phyloP scores from a whole-genome alignment of 768 basidiomycete species.

The Tephrocybe sp. region DNA sequence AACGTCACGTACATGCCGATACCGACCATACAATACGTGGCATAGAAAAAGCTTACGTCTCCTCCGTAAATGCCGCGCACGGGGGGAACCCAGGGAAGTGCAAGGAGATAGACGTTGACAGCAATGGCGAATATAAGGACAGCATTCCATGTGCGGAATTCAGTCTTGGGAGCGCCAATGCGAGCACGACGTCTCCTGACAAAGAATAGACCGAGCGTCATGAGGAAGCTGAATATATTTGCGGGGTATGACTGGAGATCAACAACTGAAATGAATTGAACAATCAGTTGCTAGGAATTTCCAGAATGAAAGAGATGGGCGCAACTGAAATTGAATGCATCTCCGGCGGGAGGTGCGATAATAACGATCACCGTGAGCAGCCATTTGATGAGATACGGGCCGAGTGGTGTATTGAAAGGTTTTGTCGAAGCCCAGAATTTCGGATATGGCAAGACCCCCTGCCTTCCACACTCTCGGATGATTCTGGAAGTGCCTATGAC shows the following conservation, averaged over 20 bases:
- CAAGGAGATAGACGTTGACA: slow-evolving; percentile 40
- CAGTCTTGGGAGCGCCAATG: slow-evolving; percentile 31
- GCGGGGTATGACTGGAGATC: slow-evolving; percentile 39
- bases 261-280: slow-evolving; percentile 23
- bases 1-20: slow-evolving; percentile 30
- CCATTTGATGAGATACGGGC: slow-evolving; percentile 46
- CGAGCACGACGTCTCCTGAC: slow-evolving; percentile 31
- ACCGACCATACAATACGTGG: slow-evolving; percentile 40
- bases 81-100: slow-evolving; percentile 43
- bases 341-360: slow-evolving; percentile 41
- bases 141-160: slow-evolving; percentile 37
- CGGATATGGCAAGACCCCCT: slow-evolving; percentile 55
- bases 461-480: slow-evolving; percentile 46
- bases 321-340: slow-evolving; percentile 43
- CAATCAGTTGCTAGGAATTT: background rate
- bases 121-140: slow-evolving; percentile 33
- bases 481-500: slow-evolving; percentile 35
- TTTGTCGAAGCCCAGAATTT: slow-evolving; percentile 48
- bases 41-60: slow-evolving; percentile 43
- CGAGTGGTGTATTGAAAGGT: slow-evolving; percentile 52
- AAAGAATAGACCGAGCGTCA: slow-evolving; percentile 33
- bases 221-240: slow-evolving; percentile 35
- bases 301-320: slow-evolving; percentile 5
- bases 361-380: slow-evolving; percentile 48
- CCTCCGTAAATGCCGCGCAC: slow-evolving; percentile 35